Evolutionary conservation across 2,329 filamentous ascomycete genomes (phyloP), one percentile per base, ranked within the genome.

Genomic region (Ophiocordyceps robertsii): DNA sequence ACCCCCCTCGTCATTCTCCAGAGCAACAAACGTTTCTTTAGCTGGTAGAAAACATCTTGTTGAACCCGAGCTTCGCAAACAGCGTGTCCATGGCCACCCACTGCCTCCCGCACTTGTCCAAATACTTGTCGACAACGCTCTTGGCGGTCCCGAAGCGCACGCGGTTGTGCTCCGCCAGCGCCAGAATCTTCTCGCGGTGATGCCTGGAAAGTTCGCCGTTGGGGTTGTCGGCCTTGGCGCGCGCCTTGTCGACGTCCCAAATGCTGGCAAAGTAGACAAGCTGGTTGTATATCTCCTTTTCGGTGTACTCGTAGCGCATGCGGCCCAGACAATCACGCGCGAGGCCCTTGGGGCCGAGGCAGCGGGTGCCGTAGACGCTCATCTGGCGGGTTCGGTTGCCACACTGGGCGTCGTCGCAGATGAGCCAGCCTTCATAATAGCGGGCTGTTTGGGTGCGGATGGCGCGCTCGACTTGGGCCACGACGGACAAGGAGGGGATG

Each of bases 271-370:
- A 84, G 66, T 95, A 98, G 43, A 96, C 66, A 35, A 98, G 70
- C 64, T 98, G 92, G 61, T 94, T 96, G 66, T 95, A 96, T 45
- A 96, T 73, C 54, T 83, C 82, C 64, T 92, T 90, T 66, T 96
- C 92, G 1, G 75, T 72, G 56, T 85, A 82, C 64, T 93, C 88
- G 59, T 89, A 95, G 19, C 75, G 69, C 89, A 98, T 96, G 40
- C 77, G 77, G 17, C 92, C 92, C 4, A 80, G 67, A 59, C 92
- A 98, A 43, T 87, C 89, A 43, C 80, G 75, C 0, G 84, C 90
- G 3, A 92, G 79, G 2, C 89, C 88, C 51, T 81, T 82, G 14
- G 90, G 86, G 0, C 92, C 92, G 6, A 96, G 70, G 59, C 92
- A 98, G 40, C 88, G 79, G 46, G 83, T 80, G 38, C 92, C 92